Percentiles rank a stretch among this genome's conserved stretches.
phyloP scores from a whole-genome alignment of 2,329 filamentous ascomycete genomes.

The Pyrenophora tritici-repentis region DNA sequence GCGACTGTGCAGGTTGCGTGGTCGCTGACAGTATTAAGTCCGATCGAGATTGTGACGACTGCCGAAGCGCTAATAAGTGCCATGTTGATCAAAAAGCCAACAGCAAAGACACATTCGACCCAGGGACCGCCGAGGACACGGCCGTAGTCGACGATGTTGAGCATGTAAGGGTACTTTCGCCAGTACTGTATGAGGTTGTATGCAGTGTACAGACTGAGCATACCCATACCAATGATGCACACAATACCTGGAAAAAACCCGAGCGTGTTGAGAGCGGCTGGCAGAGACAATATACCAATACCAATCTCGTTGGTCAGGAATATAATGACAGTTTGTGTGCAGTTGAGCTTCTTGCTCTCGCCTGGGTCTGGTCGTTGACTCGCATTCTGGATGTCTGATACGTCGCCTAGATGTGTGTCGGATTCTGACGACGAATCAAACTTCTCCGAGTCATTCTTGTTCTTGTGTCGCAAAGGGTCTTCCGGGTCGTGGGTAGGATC shows the following conservation, averaged over 20 bases:
- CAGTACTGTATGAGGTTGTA: conserved; percentile 40
- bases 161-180: conserved; percentile 38
- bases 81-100: conserved; percentile 38
- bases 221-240: conserved; percentile 30
- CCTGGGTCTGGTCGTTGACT: conserved; percentile 17
- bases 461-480: conserved; percentile 18
- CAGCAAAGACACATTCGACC: conserved; percentile 32
- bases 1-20: conserved; percentile 38
- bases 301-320: conserved; percentile 39
- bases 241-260: conserved; percentile 36
- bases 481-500: conserved; percentile 27
- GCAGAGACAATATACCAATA: conserved; percentile 36
- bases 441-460: conserved; percentile 17
- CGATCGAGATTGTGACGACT: conserved; percentile 35
- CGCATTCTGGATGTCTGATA: conserved; percentile 31
- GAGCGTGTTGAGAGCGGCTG: conserved; percentile 31
- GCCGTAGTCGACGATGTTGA: conserved; percentile 39
- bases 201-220: conserved; percentile 35
- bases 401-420: conserved; percentile 28
- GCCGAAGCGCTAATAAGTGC: conserved; percentile 34
- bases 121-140: conserved; percentile 33
- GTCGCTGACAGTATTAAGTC: conserved; percentile 34
- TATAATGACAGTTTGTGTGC: conserved; percentile 36
- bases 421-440: conserved; percentile 25
- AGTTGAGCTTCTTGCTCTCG: conserved; percentile 28